Evolutionary conservation across 2,329 filamentous ascomycete genomes (phyloP), one percentile per base, ranked within the genome.

Genomic region (Penicillium sp.): DNA sequence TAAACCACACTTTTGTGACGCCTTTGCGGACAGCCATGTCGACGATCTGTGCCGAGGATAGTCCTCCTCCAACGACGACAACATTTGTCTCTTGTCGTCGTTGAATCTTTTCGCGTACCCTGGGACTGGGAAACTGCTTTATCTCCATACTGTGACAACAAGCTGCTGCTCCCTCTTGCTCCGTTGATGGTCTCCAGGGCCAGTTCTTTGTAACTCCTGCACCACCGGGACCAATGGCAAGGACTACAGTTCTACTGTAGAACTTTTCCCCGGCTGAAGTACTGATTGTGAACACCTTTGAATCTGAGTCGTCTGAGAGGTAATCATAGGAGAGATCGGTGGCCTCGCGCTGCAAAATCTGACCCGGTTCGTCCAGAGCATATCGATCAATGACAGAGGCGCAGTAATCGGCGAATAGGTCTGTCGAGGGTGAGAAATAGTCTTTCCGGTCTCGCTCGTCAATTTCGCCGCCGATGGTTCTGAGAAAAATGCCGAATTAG

Each of bases 31-130:
- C 74, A 1, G 84, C 84, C 44, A 88, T 78, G 65, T 91, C 87
- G 0, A 85, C 80, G 16, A 92, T 77, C 68, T 93, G 90, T 0
- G 89, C 88, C 21, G 88, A 89, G 0, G 90, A 92, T 4, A 93
- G 74, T 0, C 90, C 90, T 1, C 90, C 90, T 2, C 89, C 89
- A 4, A 93, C 79, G 8, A 93, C 81, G 7, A 92, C 77, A 7
- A 92, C 71, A 56, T 86, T 86, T 0, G 87, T 90, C n/a, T 70
- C 58, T 53, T 71, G 65, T 5, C 73, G 73, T 1, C 73, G 69
- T 5, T 76, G 73, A 9, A 91, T 83, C 52, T 84, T 85, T 0
- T 71, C 63, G 16, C 72, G 70, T 1, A 91, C 71, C 2, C 80
- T 66, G 0, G 75, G 69, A 47, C 83, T 80, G 0, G 87, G 85